These are phyloP conservation scores for Rhizoclosmatium hyalinum DNA, from an alignment of 371 early-diverging fungal genomes.

Conservation along the genomic window DNA sequence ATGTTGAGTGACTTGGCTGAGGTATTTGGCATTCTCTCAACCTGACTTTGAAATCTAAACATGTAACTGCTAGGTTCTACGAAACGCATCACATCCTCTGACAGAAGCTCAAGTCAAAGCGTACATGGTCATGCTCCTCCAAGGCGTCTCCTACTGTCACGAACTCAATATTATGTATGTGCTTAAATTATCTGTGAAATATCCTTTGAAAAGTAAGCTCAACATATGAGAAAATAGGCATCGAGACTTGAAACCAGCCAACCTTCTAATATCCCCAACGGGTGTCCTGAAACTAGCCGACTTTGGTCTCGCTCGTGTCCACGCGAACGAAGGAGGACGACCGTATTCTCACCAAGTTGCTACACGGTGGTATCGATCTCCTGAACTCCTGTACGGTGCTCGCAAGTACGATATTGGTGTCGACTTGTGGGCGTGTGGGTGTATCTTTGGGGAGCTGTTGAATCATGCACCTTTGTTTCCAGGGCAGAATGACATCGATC, in stretches of 20 bases:
- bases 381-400: constrained; percentile 66
- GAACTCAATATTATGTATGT: constrained; percentile 48
- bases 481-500: constrained; percentile 66
- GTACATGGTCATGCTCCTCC: constrained; percentile 56
- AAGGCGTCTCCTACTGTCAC: constrained; percentile 59
- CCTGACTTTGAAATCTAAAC: neutral
- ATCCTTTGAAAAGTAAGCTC: no score
- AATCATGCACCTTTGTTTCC: constrained; percentile 62
- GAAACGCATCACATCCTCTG: constrained; percentile 48
- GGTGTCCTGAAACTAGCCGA: constrained; percentile 66
- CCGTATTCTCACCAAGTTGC: constrained; percentile 63
- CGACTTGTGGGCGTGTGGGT: constrained; percentile 69
- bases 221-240: constrained; percentile 22
- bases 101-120: constrained; percentile 58
- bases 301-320: constrained; percentile 58
- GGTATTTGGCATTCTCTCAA: neutral
- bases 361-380: constrained; percentile 69
- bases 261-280: constrained; percentile 54
- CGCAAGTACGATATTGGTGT: constrained; percentile 59
- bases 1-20: constrained; percentile 54
- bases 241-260: constrained; percentile 66
- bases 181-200: no score
- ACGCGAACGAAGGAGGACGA: constrained; percentile 22
- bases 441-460: constrained; percentile 67
- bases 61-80: constrained; percentile 38